Evolutionary conservation across 495 filamentous ascomycete genomes (phyloP).

Genomic region (Daldinia decipiens): DNA sequence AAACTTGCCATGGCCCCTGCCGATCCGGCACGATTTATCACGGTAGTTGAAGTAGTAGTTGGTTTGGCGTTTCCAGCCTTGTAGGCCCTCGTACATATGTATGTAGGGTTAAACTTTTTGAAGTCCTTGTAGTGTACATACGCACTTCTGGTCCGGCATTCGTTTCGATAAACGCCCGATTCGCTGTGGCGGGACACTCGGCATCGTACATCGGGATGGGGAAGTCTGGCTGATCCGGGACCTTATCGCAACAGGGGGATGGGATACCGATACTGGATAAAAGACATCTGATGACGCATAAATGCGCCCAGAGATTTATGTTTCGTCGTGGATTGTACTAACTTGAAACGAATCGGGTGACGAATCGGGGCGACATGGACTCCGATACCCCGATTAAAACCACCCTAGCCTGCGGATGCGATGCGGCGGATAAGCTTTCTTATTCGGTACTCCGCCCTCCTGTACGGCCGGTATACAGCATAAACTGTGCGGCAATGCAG

Average conservation of each 20-base stretch:
- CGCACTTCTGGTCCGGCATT: not conserved
- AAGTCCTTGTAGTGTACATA: too few relatives aligned
- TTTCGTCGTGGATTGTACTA: not conserved
- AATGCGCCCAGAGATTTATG: not conserved
- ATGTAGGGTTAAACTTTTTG: too few relatives aligned
- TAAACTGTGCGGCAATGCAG: too few relatives aligned
- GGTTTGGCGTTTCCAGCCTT: not conserved
- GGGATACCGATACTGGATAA: too few relatives aligned
- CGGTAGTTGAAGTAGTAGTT: slow-evolving; percentile 23
- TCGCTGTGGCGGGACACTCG: not conserved
- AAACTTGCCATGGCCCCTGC: slow-evolving; percentile 26
- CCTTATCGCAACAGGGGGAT: not conserved
- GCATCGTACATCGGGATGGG: not conserved
- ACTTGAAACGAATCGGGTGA: not conserved
- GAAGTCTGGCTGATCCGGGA: not conserved
- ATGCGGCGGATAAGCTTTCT: too few relatives aligned
- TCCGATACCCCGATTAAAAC: too few relatives aligned
- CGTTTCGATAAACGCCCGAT: slow-evolving; percentile 31
- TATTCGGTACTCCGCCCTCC: too few relatives aligned
- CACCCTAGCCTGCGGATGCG: too few relatives aligned
- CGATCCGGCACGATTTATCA: slow-evolving; percentile 24
- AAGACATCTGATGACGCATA: not conserved
- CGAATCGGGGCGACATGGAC: not conserved
- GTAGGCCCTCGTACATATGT: not conserved
- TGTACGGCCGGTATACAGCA: too few relatives aligned